Percentiles rank a stretch among this genome's conserved stretches.
phyloP scores from a whole-genome alignment of 148 eudicot genomes.

The Persicaria maculosa region DNA sequence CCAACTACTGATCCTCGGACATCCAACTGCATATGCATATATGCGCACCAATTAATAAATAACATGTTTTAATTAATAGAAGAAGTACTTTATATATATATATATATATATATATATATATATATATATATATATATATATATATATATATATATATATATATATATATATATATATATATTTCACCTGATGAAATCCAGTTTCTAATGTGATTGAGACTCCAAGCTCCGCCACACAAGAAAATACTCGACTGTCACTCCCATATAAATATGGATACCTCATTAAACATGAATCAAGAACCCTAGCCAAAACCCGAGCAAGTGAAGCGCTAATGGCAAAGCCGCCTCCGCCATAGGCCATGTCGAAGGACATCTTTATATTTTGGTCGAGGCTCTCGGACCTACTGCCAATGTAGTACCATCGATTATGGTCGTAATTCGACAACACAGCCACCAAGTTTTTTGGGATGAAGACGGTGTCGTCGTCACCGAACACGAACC shows the following conservation, averaged over 20 bases:
- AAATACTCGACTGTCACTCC: slow-evolving; percentile 61
- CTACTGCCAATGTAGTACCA: slow-evolving; percentile 67
- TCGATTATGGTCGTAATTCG: slow-evolving; percentile 58
- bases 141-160: too few species aligned
- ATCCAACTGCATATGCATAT: slow-evolving; percentile 43
- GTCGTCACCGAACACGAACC: slow-evolving; percentile 87
- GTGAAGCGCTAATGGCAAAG: slow-evolving; percentile 71
- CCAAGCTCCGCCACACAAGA: slow-evolving; percentile 83
- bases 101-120: too few species aligned
- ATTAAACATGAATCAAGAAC: slow-evolving; percentile 70
- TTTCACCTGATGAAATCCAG: slow-evolving; percentile 85
- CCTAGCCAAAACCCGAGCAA: slow-evolving; percentile 54
- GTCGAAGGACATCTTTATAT: slow-evolving; percentile 33
- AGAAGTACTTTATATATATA: too few species aligned
- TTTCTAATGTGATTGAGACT: slow-evolving; percentile 49
- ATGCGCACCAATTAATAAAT: too few species aligned
- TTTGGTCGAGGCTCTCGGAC: slow-evolving; percentile 56
- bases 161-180: too few species aligned
- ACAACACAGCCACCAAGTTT: slow-evolving; percentile 50
- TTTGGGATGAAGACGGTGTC: slow-evolving; percentile 69
- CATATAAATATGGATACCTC: slow-evolving; percentile 62
- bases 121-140: too few species aligned
- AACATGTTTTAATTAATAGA: too few species aligned
- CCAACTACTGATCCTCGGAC: slow-evolving; percentile 68
- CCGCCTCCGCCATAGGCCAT: slow-evolving; percentile 91